Percentiles rank a stretch among this genome's conserved stretches.
These are phyloP conservation scores for Catenaria anguillulae DNA, from an alignment of 371 early-diverging fungal species.

Conservation along the genomic window DNA sequence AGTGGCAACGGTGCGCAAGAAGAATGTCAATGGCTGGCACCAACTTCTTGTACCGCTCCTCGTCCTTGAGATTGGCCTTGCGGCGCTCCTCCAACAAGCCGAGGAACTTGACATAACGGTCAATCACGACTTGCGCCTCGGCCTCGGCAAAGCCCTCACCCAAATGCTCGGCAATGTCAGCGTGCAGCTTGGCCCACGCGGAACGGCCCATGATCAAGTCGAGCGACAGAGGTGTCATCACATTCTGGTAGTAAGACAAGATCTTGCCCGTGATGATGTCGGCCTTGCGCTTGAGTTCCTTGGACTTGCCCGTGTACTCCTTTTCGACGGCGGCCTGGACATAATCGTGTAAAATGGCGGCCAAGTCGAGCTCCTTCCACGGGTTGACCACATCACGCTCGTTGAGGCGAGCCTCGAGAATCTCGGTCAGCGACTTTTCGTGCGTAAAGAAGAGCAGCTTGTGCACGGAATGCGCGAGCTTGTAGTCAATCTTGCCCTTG, in stretches of 20 bases:
- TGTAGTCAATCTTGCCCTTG: slow-evolving; percentile 7
- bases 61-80: too few relatives aligned
- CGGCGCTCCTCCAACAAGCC: background rate
- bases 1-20: background rate
- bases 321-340: slow-evolving; percentile 4
- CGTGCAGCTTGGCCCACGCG: background rate
- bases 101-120: slow-evolving; percentile 4
- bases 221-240: slow-evolving; percentile 6
- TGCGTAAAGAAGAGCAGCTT: slow-evolving; percentile 6
- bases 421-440: background rate
- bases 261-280: slow-evolving; percentile 6
- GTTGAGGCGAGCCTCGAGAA: slow-evolving; percentile 2
- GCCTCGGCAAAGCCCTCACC: background rate
- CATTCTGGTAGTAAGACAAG: slow-evolving; percentile 5
- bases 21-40: slow-evolving; percentile 1
- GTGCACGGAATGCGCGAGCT: slow-evolving; percentile 6
- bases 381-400: slow-evolving; percentile 6
- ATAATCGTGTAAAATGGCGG: slow-evolving; percentile 7
- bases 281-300: background rate
- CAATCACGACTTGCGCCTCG: background rate
- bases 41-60: background rate
- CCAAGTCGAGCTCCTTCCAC: slow-evolving; percentile 4
- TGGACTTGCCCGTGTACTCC: background rate
- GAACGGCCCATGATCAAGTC: background rate
- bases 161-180: background rate